Evolutionary conservation across 2,329 filamentous ascomycete species (phyloP), one percentile per base, ranked within the genome.

Genomic region (Xylaria sp.): DNA sequence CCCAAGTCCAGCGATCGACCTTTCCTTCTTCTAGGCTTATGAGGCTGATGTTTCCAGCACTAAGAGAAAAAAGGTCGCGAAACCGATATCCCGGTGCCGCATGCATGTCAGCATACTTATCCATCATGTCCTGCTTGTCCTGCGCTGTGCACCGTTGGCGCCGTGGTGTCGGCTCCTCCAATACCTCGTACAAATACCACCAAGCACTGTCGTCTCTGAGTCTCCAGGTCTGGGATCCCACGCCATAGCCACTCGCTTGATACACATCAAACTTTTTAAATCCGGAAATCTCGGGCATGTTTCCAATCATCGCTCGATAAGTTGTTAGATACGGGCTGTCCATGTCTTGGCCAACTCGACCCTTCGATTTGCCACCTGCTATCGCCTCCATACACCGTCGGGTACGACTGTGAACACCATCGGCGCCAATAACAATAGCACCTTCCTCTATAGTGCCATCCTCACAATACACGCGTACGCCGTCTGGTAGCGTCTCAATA

Each of bases 391-490:
- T 80, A 56, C 78, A 74, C 32, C 71, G 61, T 3, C 79, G 76
- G 3, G 78, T 73, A 8, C 57, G 57, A 30, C 57, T 60, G 17
- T 60, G 57, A 21, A 51, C 57, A n/a, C 57, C 57, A 12, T 58
- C 56, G 12, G 56, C 56, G 1, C 56, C 56, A 7, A 58, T 58
- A 21, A 58, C 56, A 30, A 58, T 50, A 54, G 80, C 79, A 1
- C 78, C 82, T 0, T 67, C 65, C 60, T 80, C 78, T 1, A 70
- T 65, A 1, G 72, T 73, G 1, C 80, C 79, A 62, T 83, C 81
- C 4, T 68, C 65, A 4, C 79, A 78, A 21, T 69, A 64, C 2
- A 82, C 76, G 3, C 67, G 65, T 2, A 79, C 78, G 0, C 73
- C 71, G 8, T 71, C 66, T 7, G 71, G 64, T n/a, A 51, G 54